phyloP scores from a whole-genome alignment of 305 asterid genomes.

The Plantago lanceolata region DNA sequence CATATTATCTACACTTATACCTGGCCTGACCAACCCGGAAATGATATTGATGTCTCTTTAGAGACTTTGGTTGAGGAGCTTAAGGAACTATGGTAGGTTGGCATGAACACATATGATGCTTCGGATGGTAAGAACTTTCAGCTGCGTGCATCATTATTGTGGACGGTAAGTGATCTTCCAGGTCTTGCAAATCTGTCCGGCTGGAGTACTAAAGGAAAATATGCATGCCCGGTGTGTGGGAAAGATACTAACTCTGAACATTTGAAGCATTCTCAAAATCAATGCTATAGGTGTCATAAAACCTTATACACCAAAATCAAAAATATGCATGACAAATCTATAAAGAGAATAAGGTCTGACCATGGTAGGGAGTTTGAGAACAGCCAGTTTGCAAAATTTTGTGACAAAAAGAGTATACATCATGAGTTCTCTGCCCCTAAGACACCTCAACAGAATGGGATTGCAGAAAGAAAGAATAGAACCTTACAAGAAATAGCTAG shows the following conservation, averaged over 20 bases:
- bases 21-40: background rate
- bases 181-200: conserved; percentile 3
- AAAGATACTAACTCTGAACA: background rate
- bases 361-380: background rate
- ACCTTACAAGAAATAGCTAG: background rate
- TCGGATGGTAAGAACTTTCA: background rate
- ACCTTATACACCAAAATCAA: too few relatives aligned
- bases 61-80: conserved; percentile 4
- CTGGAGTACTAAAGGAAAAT: background rate
- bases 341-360: background rate
- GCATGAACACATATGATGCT: background rate
- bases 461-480: background rate
- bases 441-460: background rate
- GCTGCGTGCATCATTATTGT: background rate
- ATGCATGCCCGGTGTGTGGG: conserved; percentile 2
- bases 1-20: conserved; percentile 5
- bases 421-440: background rate
- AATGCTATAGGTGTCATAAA: conserved; percentile 1
- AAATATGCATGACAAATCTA: too few relatives aligned
- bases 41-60: conserved; percentile 3
- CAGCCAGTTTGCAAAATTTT: too few relatives aligned
- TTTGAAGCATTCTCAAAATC: background rate
- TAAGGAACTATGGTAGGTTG: background rate
- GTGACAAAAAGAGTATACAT: too few relatives aligned
- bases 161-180: conserved; percentile 7